These are phyloP conservation scores for Chlamydomonas sp. DNA, from an alignment of 139 green algal genomes.

Conservation along the genomic window DNA sequence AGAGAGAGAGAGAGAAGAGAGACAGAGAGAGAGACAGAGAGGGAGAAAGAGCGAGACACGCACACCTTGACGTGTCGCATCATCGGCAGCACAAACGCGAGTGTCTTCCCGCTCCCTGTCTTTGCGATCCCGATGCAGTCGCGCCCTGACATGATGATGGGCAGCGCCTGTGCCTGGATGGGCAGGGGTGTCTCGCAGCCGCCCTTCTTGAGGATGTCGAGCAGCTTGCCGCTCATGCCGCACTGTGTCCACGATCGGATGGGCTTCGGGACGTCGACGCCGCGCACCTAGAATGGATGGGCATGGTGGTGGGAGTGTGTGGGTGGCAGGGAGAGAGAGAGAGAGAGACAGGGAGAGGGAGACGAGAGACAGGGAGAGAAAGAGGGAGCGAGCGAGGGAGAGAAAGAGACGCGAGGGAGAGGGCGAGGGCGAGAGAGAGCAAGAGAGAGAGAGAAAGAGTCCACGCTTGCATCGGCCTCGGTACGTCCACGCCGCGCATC, in stretches of 20 bases:
- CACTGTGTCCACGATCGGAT: conserved; percentile 78
- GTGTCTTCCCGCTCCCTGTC: conserved; percentile 95
- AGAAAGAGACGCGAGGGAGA: too few species aligned
- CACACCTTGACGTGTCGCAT: conserved; percentile 92
- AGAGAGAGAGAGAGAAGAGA: too few species aligned
- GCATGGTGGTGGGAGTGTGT: neutral
- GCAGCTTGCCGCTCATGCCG: conserved; percentile 63
- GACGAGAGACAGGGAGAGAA: too few species aligned
- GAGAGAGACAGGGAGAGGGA: too few species aligned
- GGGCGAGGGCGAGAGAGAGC: too few species aligned
- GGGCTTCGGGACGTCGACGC: conserved; percentile 80
- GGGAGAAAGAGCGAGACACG: too few species aligned
- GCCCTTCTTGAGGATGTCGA: conserved; percentile 68
- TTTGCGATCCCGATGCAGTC: conserved; percentile 97
- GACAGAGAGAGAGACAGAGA: too few species aligned
- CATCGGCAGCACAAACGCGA: conserved; percentile 95
- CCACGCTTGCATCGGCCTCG: too few species aligned
- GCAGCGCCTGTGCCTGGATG: conserved; percentile 94
- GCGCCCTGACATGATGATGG: conserved; percentile 88
- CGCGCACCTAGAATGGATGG: conserved; percentile 68
- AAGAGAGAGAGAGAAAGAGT: too few species aligned
- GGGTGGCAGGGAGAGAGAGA: neutral
- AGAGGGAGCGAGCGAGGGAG: too few species aligned
- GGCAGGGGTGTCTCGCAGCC: conserved; percentile 80
- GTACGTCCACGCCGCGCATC: too few species aligned